Evolutionary conservation across 176 grass and related monocot genomes (phyloP).

Genomic region (Tuctoria greenei): DNA sequence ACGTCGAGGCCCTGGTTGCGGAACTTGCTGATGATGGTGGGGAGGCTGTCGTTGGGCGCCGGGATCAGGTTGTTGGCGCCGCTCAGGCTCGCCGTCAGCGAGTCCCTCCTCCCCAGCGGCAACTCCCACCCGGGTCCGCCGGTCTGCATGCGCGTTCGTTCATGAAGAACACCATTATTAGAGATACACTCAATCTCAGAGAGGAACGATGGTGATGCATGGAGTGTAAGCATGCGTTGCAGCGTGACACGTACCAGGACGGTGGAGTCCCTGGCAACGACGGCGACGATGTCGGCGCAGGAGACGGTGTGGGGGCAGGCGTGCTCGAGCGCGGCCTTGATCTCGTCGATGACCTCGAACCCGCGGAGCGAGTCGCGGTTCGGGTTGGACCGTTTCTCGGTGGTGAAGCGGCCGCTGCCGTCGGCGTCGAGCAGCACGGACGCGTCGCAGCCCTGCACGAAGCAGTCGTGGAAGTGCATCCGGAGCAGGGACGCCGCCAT

Average conservation of each 20-base stretch:
- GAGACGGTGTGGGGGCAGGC: slow-evolving; percentile 63
- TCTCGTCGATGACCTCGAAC: slow-evolving; percentile 87
- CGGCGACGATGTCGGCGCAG: slow-evolving; percentile 68
- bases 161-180: too few species aligned
- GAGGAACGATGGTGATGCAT: too few species aligned
- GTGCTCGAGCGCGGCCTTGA: slow-evolving; percentile 72
- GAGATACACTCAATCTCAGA: neutral
- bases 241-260: slow-evolving; percentile 44
- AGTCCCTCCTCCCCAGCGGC: slow-evolving; percentile 61
- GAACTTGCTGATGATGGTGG: slow-evolving; percentile 74
- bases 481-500: slow-evolving; percentile 87
- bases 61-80: slow-evolving; percentile 83
- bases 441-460: slow-evolving; percentile 88
- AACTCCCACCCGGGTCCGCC: slow-evolving; percentile 69
- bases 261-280: slow-evolving; percentile 71
- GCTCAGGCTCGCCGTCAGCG: slow-evolving; percentile 59
- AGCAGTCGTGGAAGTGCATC: slow-evolving; percentile 97
- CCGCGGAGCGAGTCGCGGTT: slow-evolving; percentile 76
- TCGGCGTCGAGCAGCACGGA: slow-evolving; percentile 83
- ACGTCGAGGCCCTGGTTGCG: slow-evolving; percentile 63
- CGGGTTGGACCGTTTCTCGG: slow-evolving; percentile 79
- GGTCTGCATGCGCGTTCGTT: slow-evolving; percentile 12
- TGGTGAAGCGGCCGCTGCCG: slow-evolving; percentile 56
- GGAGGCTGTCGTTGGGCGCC: slow-evolving; percentile 63
- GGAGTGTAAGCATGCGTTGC: too few species aligned